Conservation (phyloP, 768 basidiomycete genomes). For the Heimioporus sp. region DNA sequence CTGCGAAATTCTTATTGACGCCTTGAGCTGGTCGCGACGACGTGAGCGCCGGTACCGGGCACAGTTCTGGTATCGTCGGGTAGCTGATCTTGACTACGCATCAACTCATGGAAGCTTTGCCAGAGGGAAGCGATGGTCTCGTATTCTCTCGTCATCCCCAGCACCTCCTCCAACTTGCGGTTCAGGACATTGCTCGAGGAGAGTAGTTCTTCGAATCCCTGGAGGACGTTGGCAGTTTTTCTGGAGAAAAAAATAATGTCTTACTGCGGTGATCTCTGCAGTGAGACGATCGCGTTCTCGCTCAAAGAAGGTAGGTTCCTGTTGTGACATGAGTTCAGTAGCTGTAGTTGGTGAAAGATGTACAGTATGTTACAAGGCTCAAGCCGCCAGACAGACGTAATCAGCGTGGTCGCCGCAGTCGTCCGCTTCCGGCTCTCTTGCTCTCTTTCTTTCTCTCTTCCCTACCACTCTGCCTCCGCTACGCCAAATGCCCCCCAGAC, state of each 20-base stretch:
- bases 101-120: slow-evolving; percentile 77
- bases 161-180: slow-evolving; percentile 88
- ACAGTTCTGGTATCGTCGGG: slow-evolving; percentile 33
- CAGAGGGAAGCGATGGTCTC: slow-evolving; percentile 84
- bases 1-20: slow-evolving; percentile 17
- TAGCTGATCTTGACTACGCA: slow-evolving; percentile 50
- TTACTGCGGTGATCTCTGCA: slow-evolving; percentile 70
- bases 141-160: slow-evolving; percentile 91
- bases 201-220: slow-evolving; percentile 89
- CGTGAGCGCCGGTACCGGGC: slow-evolving; percentile 73
- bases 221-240: not conserved
- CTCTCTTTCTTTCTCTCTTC: not conserved
- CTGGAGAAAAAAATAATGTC: slow-evolving; percentile 12
- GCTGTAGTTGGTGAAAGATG: not conserved
- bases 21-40: slow-evolving; percentile 38
- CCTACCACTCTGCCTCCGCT: too few relatives aligned
- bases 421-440: not conserved
- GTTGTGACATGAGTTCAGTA: slow-evolving; percentile 24
- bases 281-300: slow-evolving; percentile 74
- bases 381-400: too few relatives aligned
- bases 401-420: too few relatives aligned
- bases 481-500: slow-evolving; percentile 16
- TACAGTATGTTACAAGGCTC: too few relatives aligned
- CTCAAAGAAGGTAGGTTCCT: slow-evolving; percentile 67
- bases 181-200: slow-evolving; percentile 84